Base-by-base conservation (phyloP, 2,329 filamentous ascomycete genomes). In the Arthrinium puccinioides region DNA sequence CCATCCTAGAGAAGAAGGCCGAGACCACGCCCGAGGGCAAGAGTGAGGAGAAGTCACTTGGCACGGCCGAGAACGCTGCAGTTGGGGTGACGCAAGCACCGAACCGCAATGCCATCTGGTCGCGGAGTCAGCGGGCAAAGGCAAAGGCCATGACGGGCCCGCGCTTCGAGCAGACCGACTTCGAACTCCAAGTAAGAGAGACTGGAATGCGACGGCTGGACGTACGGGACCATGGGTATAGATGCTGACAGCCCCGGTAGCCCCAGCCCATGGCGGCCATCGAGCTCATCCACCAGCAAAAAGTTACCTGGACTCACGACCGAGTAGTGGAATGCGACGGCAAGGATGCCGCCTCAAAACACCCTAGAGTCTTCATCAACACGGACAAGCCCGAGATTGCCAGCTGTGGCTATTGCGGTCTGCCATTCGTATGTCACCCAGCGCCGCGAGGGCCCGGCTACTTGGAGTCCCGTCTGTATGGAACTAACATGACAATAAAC, bases 361-460 rank as follows among this genome's bases (percentile, higher is more conserved):
- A 98, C 63, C 92, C 92, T 34, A 78, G 79, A 56, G 84, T 98
- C 66, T 98, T 88, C 62, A 98, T 98, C 76, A 98, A 98, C 67
- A 82, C 85, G 49, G 92, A 98, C 67, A 97, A 96, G 74, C 86
- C 92, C 29, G 82, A 97, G 70, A 95, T 98, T 54, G 78, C 79
- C 63, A 71, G 72, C 59, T 98, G 92, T 72, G 82, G 76, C 56
- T 98, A 98, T 70, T 98, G 92, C 60, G 92, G 92, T 37, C 61
- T 92, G 49, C 92, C 92, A 52, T 98, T 82, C 60, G 92, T 97
- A 75, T 59, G 89, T 64, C 25, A 23, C 18, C 7, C 31, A 23
- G n/a, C n/a, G n/a, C n/a, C n/a, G n/a, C n/a, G n/a, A n/a, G n/a
- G n/a, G n/a, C n/a, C n/a, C n/a, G n/a, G n/a, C n/a, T n/a, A n/a